Evolutionary conservation across 108 stramenopile species (phyloP), one percentile per base, ranked within the genome.

Genomic region (Nitzschia inconspicua): DNA sequence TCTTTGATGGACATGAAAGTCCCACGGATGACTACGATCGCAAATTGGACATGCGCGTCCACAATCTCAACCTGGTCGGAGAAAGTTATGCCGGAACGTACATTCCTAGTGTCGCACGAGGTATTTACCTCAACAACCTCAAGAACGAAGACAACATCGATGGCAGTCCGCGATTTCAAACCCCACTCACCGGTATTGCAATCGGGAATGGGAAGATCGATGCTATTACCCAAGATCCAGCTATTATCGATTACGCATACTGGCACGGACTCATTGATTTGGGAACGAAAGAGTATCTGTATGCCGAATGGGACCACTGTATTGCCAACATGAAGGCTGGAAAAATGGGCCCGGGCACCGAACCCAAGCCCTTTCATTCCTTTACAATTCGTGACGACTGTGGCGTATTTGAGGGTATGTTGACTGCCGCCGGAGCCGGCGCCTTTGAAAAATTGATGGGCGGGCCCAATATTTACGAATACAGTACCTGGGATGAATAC

Each of bases 21-120:
- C 40, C 44, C 8, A 23, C 39, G 39, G n/a, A n/a, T n/a, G n/a
- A n/a, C n/a, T n/a, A n/a, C n/a, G n/a, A n/a, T n/a, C n/a, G n/a
- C n/a, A n/a, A n/a, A n/a, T n/a, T n/a, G n/a, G 11, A 4, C 13
- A 51, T 51, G 50, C 14, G 13, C 4, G 36, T 56, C 36, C 84
- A 91, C 58, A 58, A 70, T 22, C 57, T 96, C n/a, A 92, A 75
- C 46, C 58, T 96, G n/a, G 70, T 76, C 20, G 95, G 93, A n/a
- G 95, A 94, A 57, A 70, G 66, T 22, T 95, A 95, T 57, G 89
- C 91, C 0, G 91, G 91, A 13, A 49, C 31, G 51, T 92, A 90
- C 51, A 68, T 89, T 44, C 95, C 91, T 11, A 73, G 67, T 13
- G 82, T 92, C 60, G 84, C 79, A 19, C 72, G 80, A 26, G 35